A percentile compares a stretch with the other conserved stretches of the same genome.
These are phyloP conservation scores for Breviolum minutum DNA, from an alignment of 73 alveolate genomes.

Conservation along the genomic window DNA sequence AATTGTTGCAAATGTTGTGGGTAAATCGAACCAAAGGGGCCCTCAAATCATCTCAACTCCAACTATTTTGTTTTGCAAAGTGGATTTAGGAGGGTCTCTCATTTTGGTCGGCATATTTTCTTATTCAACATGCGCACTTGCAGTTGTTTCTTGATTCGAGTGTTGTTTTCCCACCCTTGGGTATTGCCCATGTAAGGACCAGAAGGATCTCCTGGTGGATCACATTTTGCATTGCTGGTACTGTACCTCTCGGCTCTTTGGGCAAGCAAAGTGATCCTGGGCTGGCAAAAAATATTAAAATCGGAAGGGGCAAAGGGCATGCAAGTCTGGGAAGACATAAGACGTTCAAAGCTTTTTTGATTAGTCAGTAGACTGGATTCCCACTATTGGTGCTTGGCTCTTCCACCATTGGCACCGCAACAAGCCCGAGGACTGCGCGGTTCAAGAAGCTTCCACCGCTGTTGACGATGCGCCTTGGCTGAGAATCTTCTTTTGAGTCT, in stretches of 20 bases:
- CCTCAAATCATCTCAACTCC: neutral
- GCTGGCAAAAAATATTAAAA: neutral
- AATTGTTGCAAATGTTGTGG: too few relatives aligned
- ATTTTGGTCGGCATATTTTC: too few relatives aligned
- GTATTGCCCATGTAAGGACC: neutral
- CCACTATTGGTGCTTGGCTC: neutral
- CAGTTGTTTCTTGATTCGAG: too few relatives aligned
- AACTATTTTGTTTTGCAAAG: neutral
- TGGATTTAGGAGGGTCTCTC: too few relatives aligned
- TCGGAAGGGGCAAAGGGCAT: too few relatives aligned
- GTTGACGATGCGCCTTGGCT: constrained; percentile 52
- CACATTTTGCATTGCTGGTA: constrained; percentile 43
- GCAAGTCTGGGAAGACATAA: neutral
- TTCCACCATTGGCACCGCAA: neutral
- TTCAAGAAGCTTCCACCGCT: constrained; percentile 59
- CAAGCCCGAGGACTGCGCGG: constrained; percentile 18
- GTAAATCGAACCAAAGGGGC: too few relatives aligned
- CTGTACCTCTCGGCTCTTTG: neutral
- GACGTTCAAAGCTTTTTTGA: neutral
- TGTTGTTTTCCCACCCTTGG: too few relatives aligned
- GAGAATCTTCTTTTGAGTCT: neutral
- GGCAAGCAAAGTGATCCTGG: constrained; percentile 18
- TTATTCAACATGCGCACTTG: too few relatives aligned
- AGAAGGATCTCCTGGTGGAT: constrained; percentile 37
- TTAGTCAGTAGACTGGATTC: neutral